These are phyloP conservation scores for Capsicum pubescens DNA, from an alignment of 257 asterid species.

Conservation along the genomic window DNA sequence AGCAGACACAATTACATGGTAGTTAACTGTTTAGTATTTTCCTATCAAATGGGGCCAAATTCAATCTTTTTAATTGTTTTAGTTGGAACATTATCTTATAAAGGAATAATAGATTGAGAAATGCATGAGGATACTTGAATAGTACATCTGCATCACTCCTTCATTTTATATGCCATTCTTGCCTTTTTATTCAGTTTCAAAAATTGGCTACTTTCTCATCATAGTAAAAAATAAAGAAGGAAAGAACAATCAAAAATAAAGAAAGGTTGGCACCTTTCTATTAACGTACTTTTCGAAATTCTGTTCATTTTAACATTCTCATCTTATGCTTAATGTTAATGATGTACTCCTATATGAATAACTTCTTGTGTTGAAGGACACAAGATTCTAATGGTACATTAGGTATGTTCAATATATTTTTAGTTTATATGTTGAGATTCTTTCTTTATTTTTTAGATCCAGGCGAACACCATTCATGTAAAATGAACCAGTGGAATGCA, in stretches of 20 bases:
- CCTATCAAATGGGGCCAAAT: background rate
- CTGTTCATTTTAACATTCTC: background rate
- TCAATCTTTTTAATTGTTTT: background rate
- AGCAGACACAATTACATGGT: background rate
- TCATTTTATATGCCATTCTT: background rate
- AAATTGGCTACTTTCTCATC: background rate
- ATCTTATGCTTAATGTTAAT: background rate
- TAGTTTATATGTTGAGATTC: background rate
- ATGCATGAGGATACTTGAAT: background rate
- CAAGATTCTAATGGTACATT: constrained; percentile 15
- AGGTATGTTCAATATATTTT: background rate
- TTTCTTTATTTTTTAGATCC: constrained; percentile 11
- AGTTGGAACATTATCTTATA: background rate
- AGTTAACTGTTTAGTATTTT: constrained; percentile 6
- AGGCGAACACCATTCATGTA: background rate
- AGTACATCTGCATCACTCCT: constrained; percentile 1
- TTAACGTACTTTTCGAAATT: background rate
- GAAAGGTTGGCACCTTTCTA: background rate
- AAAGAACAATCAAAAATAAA: background rate
- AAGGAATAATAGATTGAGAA: background rate
- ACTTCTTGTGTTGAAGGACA: background rate
- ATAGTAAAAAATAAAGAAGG: background rate
- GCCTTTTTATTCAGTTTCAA: background rate
- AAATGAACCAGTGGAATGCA: background rate
- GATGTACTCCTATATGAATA: background rate